Base-by-base conservation (phyloP, 1,139 yeast species). In the Trichomonascaceae sp. region DNA sequence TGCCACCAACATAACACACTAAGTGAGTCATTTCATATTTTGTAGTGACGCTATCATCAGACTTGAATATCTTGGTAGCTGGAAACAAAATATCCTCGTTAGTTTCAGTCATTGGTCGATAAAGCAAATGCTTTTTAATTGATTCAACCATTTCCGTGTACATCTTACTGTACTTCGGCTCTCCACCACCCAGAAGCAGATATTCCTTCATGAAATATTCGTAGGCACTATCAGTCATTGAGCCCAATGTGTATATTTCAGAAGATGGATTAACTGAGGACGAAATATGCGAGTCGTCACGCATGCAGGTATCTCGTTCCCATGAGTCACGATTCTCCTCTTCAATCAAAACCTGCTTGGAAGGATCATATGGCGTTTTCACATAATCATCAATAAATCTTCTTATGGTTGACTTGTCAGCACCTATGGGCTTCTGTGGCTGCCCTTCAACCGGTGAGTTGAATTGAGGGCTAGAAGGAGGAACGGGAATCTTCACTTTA, bases 1-100 rank as follows among this genome's bases (percentile, higher is more conserved):
- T 81, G 1, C 91, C 88, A 39, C 90, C 93, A 50, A 85, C 77
- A 65, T 84, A 85, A 65, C 95, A 87, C 9, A 86, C 80, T 60
- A 84, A 74, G 62, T 84, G 87, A 60, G 82, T 75, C 80, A 66
- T 65, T 49, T 67, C 69, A 27, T 44, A 27, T 27, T 69, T 57
- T 8, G 49, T 49, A 1, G 20, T 41, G 3, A 32, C 22, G 7
- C 50, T 15, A 8, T 56, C 54, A 71, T 77, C 13, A 73, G 53
- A 32, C 66, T 62, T 72, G 74, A 60, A 73, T 68, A 64, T 72
- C 71, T 76, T 74, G 67, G 52, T 75, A 68, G 80, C 82, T 66
- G 70, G 71, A 73, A 57, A 78, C 60, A 55, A 65, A 65, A 71
- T 64, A 63, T 81, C 83, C 50, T 78, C 74, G 58, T 75, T 69